A percentile compares a stretch with the other conserved stretches of the same genome.
Evolutionary conservation across 2,329 filamentous ascomycete genomes (phyloP).

Genomic region (Lasiodiplodia hormozganensis): DNA sequence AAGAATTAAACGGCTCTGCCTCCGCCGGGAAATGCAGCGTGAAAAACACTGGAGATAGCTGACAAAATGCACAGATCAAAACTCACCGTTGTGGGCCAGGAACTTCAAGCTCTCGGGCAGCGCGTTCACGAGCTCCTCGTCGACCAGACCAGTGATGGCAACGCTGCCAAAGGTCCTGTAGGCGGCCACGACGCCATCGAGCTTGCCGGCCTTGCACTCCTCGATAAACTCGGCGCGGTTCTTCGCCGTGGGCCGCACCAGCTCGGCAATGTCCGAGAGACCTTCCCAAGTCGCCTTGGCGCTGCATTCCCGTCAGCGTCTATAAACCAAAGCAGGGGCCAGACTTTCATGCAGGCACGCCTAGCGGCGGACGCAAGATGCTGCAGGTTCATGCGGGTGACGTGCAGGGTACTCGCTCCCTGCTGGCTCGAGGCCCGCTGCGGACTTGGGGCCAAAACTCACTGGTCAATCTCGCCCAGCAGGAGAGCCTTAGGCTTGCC

Average conservation of each 20-base stretch:
- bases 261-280: constrained; percentile 68
- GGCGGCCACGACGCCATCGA: constrained; percentile 69
- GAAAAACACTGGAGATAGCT: background rate
- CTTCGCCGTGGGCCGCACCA: constrained; percentile 67
- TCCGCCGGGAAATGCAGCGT: too few species aligned
- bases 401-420: constrained; percentile 5
- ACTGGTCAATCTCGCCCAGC: constrained; percentile 70
- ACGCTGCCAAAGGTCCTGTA: constrained; percentile 76
- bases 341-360: constrained; percentile 6
- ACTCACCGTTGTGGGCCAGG: constrained; percentile 54
- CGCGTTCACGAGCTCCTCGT: constrained; percentile 70
- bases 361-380: background rate
- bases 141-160: constrained; percentile 70
- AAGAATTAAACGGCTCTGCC: too few species aligned
- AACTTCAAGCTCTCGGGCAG: constrained; percentile 49
- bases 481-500: constrained; percentile 66
- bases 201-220: constrained; percentile 68
- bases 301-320: constrained; percentile 49
- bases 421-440: background rate
- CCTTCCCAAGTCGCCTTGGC: constrained; percentile 70
- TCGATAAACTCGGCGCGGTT: constrained; percentile 71
- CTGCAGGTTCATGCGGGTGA: constrained; percentile 1
- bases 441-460: constrained; percentile 42
- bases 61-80: constrained; percentile 30
- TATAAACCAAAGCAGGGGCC: constrained; percentile 1